Evolutionary conservation across 2,329 filamentous ascomycete genomes (phyloP), one percentile per base, ranked within the genome.

Genomic region (Annulohypoxylon truncatum): DNA sequence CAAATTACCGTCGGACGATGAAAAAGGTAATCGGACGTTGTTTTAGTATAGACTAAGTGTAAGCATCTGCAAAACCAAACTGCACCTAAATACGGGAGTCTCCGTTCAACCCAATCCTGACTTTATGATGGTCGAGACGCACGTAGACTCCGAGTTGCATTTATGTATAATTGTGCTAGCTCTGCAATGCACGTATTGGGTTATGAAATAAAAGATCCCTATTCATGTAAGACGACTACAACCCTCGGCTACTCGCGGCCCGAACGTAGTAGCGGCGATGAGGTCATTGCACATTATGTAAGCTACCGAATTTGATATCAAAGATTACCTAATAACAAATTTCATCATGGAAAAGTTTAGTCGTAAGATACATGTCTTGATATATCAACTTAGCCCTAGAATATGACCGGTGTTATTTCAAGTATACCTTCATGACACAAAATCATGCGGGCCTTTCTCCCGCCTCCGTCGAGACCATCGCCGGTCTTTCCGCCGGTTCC

Each of bases 401-500:
- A 67, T 67, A 56, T 70, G 40, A 65, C 47, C 31, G n/a, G 7
- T 52, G 26, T 18, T 31, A 28, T 50, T 3, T 6, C n/a, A 29
- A 22, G 24, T 47, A 61, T 66, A 55, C 74, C 76, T 81, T 76
- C 76, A 86, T 86, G 84, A 82, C 79, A 75, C 78, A 80, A 73
- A 81, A 80, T 71, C 75, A 85, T 83, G 86, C 82, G 82, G 87
- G 85, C 80, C 83, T 91, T 77, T 90, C 91, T 75, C 89, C 92
- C 80, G 93, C 92, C 73, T 80, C 92, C 76, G 87, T 97, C 80
- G 96, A 98, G 86, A 91, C 91, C 75, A 84, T 94, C 78, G 93
- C 96, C 67, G 96, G 96, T 73, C 91, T 99, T 79, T 92, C 91
- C 70, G 96, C 96, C 64, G 96, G 96, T 67, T 86, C 93, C 61